Evolutionary conservation across 345 rosid species (phyloP), one percentile per base, ranked within the genome.

Genomic region (Physaria fendleri): DNA sequence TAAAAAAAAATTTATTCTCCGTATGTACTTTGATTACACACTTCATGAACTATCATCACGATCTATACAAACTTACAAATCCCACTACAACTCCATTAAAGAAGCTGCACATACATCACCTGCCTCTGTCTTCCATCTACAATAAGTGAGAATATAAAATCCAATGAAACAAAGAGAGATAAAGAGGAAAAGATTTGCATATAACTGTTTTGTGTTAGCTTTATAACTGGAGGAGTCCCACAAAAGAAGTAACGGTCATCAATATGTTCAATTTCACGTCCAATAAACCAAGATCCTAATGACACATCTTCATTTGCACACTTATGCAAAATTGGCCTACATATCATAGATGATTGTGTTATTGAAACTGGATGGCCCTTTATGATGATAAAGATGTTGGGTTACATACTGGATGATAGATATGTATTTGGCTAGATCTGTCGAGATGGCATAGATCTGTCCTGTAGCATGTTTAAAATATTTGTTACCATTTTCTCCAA

Each of bases 381-480:
- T 12, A 10, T 30, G 35, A n/a, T n/a, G n/a, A 32, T 10, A 45
- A 28, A 3, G 41, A 50, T 53, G 6, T 8, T 5, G 42, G 32
- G 39, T 34, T 66, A 32, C 94, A 71, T 73, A 94, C 97, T 85
- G 95, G 71, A 90, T 93, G 45, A 74, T 66, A 24, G 97, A 75
- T 57, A 94, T 82, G 80, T 90, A 94, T 43, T 78, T 74, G 6
- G 97, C 99, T 20, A 93, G 91, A 80, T 87, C 99, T 65, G 76
- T 94, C 5, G 99, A 94, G 66, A 94, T 69, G 13, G 97, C 99
- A 72, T 94, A 90, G 62, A 94, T 94, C 77, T 94, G 99, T 50
- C 99, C 99, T 2, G 97, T 85, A 61, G 97, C 99, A 73, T 94
- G 99, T 60, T 93, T 78, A 47, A 94, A 94, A 73, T 90, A 94